Percentiles rank a stretch among this genome's conserved stretches.
Conservation (phyloP, 176 grass and related monocot species). For the Melocanna baccifera region DNA sequence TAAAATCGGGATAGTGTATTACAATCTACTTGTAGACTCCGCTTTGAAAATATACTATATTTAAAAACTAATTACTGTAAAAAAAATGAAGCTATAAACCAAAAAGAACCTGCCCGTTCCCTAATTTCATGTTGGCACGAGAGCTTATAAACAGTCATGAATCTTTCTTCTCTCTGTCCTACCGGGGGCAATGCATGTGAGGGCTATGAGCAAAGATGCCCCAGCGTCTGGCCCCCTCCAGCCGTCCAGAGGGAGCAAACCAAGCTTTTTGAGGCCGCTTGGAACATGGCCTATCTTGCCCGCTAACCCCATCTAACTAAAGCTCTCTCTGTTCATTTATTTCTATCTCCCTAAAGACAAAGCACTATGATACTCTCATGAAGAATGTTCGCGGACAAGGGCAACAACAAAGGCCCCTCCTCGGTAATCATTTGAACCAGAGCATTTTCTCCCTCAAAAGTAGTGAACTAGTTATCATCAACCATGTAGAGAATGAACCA, state of each 20-base stretch:
- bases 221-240: neutral
- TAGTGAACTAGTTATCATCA: slow-evolving; percentile 11
- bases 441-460: slow-evolving; percentile 34
- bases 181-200: slow-evolving; percentile 40
- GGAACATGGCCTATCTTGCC: slow-evolving; percentile 32
- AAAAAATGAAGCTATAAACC: too few relatives aligned
- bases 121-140: neutral
- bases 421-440: slow-evolving; percentile 35
- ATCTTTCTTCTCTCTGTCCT: neutral
- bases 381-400: slow-evolving; percentile 43
- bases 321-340: neutral
- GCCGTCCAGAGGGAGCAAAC: slow-evolving; percentile 3
- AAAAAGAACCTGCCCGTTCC: too few relatives aligned
- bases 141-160: neutral
- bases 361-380: slow-evolving; percentile 21
- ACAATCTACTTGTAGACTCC: too few relatives aligned
- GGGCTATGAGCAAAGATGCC: slow-evolving; percentile 33
- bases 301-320: slow-evolving; percentile 17
- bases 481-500: neutral
- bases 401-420: neutral
- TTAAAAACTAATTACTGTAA: too few relatives aligned
- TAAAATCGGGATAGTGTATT: too few relatives aligned
- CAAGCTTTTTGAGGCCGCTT: slow-evolving; percentile 32
- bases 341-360: neutral
- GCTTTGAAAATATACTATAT: too few relatives aligned